Base-by-base conservation (phyloP, 495 filamentous ascomycete genomes). In the Aspergillus wentii region DNA sequence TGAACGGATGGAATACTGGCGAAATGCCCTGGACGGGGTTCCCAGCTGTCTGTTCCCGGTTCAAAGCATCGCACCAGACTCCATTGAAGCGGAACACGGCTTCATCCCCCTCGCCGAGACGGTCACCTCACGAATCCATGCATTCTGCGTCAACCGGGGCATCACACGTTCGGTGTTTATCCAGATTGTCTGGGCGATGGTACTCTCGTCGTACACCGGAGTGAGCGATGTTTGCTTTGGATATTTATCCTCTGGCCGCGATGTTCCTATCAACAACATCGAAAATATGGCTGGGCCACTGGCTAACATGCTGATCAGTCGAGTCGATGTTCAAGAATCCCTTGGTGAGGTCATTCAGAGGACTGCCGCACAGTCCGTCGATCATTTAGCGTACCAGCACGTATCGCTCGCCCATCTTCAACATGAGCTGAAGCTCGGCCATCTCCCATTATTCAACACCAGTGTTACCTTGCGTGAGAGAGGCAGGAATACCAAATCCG, bases 161-260 rank as follows among this genome's bases (percentile, higher is more conserved):
- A n/a, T 52, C 30, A 60, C 60, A 2, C 27, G 51, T 26, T 40
- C 51, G 11, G 61, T 41, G 15, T 22, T 67, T 23, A 50, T 65
- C 30, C 52, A 71, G 28, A 40, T 56, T n/a, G 62, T 57, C 3
- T 72, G 69, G 69, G 62, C 47, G 7, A 33, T 71, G 6, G 56
- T 67, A 1, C 48, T 72, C 15, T 38, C 46, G 15, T 38, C 40
- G 11, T 68, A 61, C 45, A 62, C 61, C 2, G 49, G 50, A 7
- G 54, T 56, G 2, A 44, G 60, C 16, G 46, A 62, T 17, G 52
- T 70, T 5, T 55, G 57, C 26, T 75, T 72, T 44, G 68, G 68
- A 5, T 48, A 52, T 25, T 27, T 56, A 11, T 22, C 44, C 3
- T 44, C 46, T 8, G 52, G 51, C 8, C 46, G 59, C 13, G 61